Percentiles rank a stretch among this genome's conserved stretches.
Conservation (phyloP, 768 basidiomycete genomes). For the Flagelloscypha sp. region DNA sequence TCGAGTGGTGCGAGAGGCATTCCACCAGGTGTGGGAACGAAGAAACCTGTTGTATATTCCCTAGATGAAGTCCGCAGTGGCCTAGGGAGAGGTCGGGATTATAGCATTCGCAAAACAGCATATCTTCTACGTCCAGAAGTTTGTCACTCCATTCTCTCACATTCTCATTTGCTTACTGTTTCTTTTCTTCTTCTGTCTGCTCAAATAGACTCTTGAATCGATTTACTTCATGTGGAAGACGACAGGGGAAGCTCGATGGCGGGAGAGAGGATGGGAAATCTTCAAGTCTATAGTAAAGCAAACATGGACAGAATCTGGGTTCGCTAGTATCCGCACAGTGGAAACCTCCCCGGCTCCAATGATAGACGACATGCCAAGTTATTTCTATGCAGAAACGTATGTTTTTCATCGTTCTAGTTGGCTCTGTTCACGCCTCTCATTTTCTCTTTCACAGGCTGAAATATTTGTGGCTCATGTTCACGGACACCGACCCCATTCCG, state of each 20-base stretch:
- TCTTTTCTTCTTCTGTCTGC: constrained; percentile 2
- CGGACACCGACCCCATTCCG: constrained; percentile 51
- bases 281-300: constrained; percentile 59
- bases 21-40: constrained; percentile 44
- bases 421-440: neutral
- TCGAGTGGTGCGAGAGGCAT: constrained; percentile 33
- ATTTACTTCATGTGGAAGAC: constrained; percentile 64
- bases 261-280: constrained; percentile 62
- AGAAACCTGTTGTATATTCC: constrained; percentile 27
- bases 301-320: constrained; percentile 52
- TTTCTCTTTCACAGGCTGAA: constrained; percentile 39
- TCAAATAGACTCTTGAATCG: constrained; percentile 57
- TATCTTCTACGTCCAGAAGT: constrained; percentile 73
- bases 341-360: constrained; percentile 29
- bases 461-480: constrained; percentile 66
- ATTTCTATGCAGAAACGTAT: constrained; percentile 48
- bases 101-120: constrained; percentile 31
- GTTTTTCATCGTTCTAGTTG: constrained; percentile 6
- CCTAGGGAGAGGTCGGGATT: constrained; percentile 38
- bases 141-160: constrained; percentile 13
- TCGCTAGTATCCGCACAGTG: constrained; percentile 48
- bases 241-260: constrained; percentile 62
- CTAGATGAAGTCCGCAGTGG: constrained; percentile 19
- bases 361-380: constrained; percentile 64
- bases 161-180: neutral